Percentiles rank a stretch among this genome's conserved stretches.
Conservation (phyloP, 495 filamentous ascomycete genomes). For the Xylaria flabelliformis region DNA sequence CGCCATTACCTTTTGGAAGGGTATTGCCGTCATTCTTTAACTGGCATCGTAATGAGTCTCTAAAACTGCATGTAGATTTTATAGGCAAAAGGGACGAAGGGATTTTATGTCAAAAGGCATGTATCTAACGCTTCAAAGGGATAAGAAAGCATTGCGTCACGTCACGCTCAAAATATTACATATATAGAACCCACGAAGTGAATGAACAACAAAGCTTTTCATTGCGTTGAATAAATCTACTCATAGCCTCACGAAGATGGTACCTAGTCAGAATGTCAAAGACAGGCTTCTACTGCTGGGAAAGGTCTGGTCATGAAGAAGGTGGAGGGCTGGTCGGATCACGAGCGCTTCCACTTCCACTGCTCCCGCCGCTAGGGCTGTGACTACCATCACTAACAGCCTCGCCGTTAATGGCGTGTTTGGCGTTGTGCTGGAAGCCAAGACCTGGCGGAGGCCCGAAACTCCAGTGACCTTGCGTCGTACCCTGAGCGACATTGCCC, state of each 20-base stretch:
- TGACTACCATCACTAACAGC: constrained; percentile 32
- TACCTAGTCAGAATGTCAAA: not conserved
- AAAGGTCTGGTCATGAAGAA: constrained; percentile 20
- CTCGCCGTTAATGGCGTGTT: constrained; percentile 26
- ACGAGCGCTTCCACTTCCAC: constrained; percentile 35
- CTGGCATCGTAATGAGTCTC: not conserved
- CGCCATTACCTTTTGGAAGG: not conserved
- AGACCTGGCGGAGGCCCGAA: constrained; percentile 32
- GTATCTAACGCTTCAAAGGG: not conserved
- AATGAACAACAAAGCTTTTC: constrained; percentile 28
- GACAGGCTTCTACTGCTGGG: constrained; percentile 1
- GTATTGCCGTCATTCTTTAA: not conserved
- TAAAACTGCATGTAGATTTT: not conserved
- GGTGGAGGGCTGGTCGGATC: constrained; percentile 39
- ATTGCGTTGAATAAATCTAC: constrained; percentile 20
- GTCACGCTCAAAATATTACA: constrained; percentile 6
- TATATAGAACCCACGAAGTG: not conserved
- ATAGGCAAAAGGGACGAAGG: not conserved
- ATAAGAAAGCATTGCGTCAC: not conserved
- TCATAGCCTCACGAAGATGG: constrained; percentile 19
- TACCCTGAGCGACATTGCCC: constrained; percentile 22
- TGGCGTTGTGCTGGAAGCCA: constrained; percentile 32
- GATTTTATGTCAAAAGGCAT: not conserved
- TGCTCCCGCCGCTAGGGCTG: constrained; percentile 36
- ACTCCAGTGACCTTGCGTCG: constrained; percentile 25